Percentiles rank a stretch among this genome's conserved stretches.
These are phyloP conservation scores for Phlyctochytrium planicorne DNA, from an alignment of 192 early-diverging fungal species.

Conservation along the genomic window DNA sequence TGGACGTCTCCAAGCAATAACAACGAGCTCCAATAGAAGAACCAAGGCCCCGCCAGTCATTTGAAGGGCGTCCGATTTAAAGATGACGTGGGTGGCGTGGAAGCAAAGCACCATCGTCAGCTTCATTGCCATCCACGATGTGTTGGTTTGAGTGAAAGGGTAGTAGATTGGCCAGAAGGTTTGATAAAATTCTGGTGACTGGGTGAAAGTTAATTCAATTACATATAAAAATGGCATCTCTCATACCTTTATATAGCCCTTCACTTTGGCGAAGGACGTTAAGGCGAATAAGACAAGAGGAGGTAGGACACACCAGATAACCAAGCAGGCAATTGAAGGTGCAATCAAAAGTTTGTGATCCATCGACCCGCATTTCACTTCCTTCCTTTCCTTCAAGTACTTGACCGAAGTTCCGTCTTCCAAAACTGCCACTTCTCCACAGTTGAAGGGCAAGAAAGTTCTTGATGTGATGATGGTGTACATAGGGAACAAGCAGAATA, in stretches of 20 bases:
- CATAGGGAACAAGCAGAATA: constrained; percentile 5
- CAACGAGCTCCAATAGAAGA: neutral
- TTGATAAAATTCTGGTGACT: neutral
- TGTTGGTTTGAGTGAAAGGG: neutral
- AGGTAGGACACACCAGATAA: constrained; percentile 2
- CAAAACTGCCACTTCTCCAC: neutral
- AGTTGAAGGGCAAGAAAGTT: constrained; percentile 1
- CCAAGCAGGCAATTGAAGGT: neutral
- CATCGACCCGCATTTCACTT: constrained; percentile 1
- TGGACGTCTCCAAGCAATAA: constrained; percentile 8
- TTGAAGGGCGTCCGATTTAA: neutral
- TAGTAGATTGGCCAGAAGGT: constrained; percentile 2
- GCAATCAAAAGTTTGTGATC: neutral
- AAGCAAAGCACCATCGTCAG: neutral
- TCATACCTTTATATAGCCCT: neutral
- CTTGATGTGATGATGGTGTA: constrained; percentile 8
- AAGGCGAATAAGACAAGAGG: neutral
- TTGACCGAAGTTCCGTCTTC: neutral
- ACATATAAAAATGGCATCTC: no score
- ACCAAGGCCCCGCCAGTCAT: constrained; percentile 11
- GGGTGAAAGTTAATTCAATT: no score
- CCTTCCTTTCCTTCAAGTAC: constrained; percentile 2
- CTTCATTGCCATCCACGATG: constrained; percentile 4
- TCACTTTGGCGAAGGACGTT: neutral
- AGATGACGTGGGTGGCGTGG: neutral